Conservation (phyloP, 1,284 basidiomycete genomes). For the Puccinia coronata region DNA sequence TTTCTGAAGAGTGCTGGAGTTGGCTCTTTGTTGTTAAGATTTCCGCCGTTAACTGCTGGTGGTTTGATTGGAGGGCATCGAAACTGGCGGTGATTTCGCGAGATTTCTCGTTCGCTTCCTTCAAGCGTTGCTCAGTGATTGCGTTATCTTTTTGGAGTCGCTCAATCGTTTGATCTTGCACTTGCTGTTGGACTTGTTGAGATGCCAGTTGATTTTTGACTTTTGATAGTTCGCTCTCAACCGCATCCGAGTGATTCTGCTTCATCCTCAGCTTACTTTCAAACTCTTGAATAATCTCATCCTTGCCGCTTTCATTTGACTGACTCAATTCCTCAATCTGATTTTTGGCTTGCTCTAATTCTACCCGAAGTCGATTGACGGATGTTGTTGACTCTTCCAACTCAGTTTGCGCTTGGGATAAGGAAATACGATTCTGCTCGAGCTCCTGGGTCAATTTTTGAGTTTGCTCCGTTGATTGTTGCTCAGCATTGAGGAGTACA, state of each 20-base stretch:
- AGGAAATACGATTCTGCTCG: background rate
- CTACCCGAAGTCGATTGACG: background rate
- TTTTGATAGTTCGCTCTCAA: constrained; percentile 46
- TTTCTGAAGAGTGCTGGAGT: constrained; percentile 15
- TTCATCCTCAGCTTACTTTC: constrained; percentile 48
- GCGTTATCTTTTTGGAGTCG: background rate
- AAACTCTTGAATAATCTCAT: constrained; percentile 45
- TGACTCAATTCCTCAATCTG: constrained; percentile 35
- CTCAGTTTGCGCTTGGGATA: constrained; percentile 8
- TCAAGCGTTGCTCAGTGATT: constrained; percentile 19
- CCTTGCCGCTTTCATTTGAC: constrained; percentile 26
- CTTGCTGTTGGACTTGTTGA: constrained; percentile 22
- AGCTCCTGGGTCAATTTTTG: constrained; percentile 22
- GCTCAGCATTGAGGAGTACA: constrained; percentile 7
- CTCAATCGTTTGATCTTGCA: constrained; percentile 15
- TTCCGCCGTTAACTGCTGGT: constrained; percentile 25
- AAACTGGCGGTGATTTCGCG: constrained; percentile 7
- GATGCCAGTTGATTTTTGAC: constrained; percentile 32
- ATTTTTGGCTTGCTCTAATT: constrained; percentile 13
- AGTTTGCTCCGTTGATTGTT: constrained; percentile 2
- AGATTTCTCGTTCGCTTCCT: background rate
- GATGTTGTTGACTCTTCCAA: constrained; percentile 25
- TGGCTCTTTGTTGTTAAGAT: constrained; percentile 16
- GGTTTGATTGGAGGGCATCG: constrained; percentile 29
- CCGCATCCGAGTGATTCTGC: constrained; percentile 39